Conservation (phyloP, 2,329 filamentous ascomycete genomes). For the Periconia macrospinosa region DNA sequence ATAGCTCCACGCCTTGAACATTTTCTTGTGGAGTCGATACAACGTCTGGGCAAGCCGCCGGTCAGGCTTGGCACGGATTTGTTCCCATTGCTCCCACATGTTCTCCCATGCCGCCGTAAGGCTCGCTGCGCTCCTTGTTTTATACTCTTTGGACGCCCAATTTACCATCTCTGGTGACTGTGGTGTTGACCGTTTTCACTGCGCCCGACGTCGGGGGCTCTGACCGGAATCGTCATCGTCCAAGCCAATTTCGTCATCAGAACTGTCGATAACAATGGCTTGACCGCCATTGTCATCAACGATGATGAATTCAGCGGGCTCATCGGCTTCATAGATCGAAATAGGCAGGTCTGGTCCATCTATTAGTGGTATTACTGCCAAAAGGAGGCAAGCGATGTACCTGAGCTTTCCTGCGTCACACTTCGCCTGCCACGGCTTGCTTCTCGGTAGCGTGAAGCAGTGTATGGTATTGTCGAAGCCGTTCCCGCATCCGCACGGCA, state of each 20-base stretch:
- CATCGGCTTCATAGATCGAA: constrained; percentile 2
- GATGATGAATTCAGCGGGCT: constrained; percentile 7
- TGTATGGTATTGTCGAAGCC: constrained; percentile 6
- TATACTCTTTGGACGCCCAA: constrained; percentile 10
- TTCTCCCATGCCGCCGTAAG: constrained; percentile 6
- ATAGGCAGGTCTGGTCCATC: constrained; percentile 8
- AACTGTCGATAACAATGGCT: constrained; percentile 8
- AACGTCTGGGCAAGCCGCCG: constrained; percentile 6
- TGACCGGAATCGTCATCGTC: constrained; percentile 6
- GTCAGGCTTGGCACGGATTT: constrained; percentile 1
- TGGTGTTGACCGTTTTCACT: constrained; percentile 4
- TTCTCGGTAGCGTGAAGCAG: constrained; percentile 5
- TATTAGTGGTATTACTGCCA: constrained; percentile 7
- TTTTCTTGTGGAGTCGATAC: constrained; percentile 4
- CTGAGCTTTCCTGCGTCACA: constrained; percentile 4
- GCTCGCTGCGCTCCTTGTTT: constrained; percentile 5
- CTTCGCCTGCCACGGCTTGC: constrained; percentile 6
- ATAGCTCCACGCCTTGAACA: constrained; percentile 2
- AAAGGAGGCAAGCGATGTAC: constrained; percentile 7
- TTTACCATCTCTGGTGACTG: constrained; percentile 10
- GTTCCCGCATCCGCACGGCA: constrained; percentile 3
- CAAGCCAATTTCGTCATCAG: constrained; percentile 5
- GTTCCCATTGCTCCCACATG: constrained; percentile 2
- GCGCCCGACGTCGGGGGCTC: constrained; percentile 3
- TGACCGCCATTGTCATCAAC: constrained; percentile 5